Evolutionary conservation across 2,329 filamentous ascomycete genomes (phyloP).

Genomic region (Plenodomus tracheiphilus): DNA sequence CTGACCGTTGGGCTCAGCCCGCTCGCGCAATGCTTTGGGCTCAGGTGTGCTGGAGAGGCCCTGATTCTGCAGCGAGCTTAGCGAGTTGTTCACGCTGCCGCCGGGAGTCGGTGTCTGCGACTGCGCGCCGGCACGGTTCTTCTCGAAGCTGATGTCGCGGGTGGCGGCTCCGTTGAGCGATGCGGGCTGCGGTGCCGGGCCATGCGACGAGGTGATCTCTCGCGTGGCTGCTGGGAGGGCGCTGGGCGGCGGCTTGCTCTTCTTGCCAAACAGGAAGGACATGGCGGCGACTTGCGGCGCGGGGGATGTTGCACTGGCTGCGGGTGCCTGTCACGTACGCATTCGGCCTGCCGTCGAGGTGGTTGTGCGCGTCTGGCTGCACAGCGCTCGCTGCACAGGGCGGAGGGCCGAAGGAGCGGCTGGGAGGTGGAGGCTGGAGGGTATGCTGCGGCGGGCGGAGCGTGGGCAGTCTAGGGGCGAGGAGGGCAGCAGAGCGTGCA

Average conservation of each 20-base stretch:
- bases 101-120: slow-evolving; percentile 68
- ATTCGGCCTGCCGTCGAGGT: slow-evolving; percentile 30
- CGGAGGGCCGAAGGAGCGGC: slow-evolving; percentile 7
- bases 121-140: slow-evolving; percentile 25
- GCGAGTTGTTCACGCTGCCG: slow-evolving; percentile 66
- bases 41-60: slow-evolving; percentile 63
- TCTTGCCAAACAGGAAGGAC: slow-evolving; percentile 59
- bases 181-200: slow-evolving; percentile 42
- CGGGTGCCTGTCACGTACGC: slow-evolving; percentile 33
- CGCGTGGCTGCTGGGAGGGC: slow-evolving; percentile 59
- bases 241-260: slow-evolving; percentile 45
- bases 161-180: slow-evolving; percentile 48
- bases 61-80: slow-evolving; percentile 69
- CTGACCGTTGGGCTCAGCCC: slow-evolving; percentile 59
- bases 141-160: slow-evolving; percentile 46
- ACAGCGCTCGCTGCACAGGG: slow-evolving; percentile 11
- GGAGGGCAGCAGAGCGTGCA: slow-evolving; percentile 8
- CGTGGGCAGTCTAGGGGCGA: slow-evolving; percentile 7
- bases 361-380: slow-evolving; percentile 10
- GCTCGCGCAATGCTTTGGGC: slow-evolving; percentile 62
- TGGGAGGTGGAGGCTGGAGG: slow-evolving; percentile 3
- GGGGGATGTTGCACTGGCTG: slow-evolving; percentile 22
- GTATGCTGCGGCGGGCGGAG: slow-evolving; percentile 8
- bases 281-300: slow-evolving; percentile 41
- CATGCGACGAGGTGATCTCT: slow-evolving; percentile 62